Percentiles rank a stretch among this genome's conserved stretches.
These are phyloP conservation scores for Cyberlindnera americana DNA, from an alignment of 805 yeast genomes.

Conservation along the genomic window DNA sequence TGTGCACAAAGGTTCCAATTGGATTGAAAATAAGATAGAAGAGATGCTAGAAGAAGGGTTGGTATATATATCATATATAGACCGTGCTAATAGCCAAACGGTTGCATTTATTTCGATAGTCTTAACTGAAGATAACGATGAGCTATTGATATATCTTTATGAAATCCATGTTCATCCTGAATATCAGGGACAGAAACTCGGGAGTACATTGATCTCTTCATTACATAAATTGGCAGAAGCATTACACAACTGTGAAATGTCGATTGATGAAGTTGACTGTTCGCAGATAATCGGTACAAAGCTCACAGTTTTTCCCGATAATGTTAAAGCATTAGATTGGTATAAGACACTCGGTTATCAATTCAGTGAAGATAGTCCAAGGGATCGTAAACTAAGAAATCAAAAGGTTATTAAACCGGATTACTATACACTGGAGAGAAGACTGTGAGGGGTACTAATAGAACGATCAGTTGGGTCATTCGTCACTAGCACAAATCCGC, in stretches of 20 bases:
- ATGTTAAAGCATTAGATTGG: conserved; percentile 40
- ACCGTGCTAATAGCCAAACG: conserved; percentile 13
- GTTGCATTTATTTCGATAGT: conserved; percentile 46
- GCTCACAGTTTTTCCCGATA: conserved; percentile 50
- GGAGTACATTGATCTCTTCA: conserved; percentile 34
- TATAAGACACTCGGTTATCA: conserved; percentile 40
- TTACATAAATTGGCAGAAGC: conserved; percentile 34
- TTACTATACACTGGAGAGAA: conserved; percentile 36
- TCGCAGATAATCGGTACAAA: conserved; percentile 17
- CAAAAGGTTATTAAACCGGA: conserved; percentile 42
- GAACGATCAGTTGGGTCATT: too few relatives aligned
- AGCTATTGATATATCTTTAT: conserved; percentile 46
- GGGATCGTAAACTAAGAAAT: conserved; percentile 37
- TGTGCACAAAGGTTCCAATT: conserved; percentile 17
- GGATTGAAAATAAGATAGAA: conserved; percentile 41
- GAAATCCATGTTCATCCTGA: conserved; percentile 47
- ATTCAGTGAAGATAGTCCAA: conserved; percentile 40
- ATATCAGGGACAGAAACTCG: conserved; percentile 36
- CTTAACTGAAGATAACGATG: conserved; percentile 38
- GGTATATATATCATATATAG: conserved; percentile 14
- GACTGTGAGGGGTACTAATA: too few relatives aligned
- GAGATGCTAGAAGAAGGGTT: conserved; percentile 32
- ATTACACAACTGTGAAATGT: not conserved
- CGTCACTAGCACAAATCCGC: too few relatives aligned
- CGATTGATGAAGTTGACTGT: conserved; percentile 4